Conservation (phyloP, 768 basidiomycete genomes). For the Mycena indigotica region DNA sequence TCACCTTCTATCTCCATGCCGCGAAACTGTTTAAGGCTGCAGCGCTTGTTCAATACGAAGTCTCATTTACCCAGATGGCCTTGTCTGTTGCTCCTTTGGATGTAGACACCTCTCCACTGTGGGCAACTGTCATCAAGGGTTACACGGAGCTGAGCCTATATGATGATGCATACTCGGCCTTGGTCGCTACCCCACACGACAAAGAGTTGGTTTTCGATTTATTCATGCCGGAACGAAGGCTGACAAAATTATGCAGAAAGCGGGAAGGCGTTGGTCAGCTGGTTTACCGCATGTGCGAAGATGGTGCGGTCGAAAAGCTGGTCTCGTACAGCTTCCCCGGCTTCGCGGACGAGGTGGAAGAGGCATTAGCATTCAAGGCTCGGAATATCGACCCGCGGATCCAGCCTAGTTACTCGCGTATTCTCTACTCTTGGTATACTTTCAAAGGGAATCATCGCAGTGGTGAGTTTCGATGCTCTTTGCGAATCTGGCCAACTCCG, state of each 20-base stretch:
- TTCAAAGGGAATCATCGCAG: conserved; percentile 86
- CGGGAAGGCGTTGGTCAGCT: conserved; percentile 81
- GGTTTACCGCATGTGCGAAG: conserved; percentile 91
- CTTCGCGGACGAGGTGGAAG: conserved; percentile 84
- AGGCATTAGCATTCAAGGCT: conserved; percentile 86
- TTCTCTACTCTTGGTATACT: conserved; percentile 94
- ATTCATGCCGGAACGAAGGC: not conserved
- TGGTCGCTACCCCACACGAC: conserved; percentile 75
- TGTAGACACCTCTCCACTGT: conserved; percentile 66
- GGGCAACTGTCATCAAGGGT: conserved; percentile 78
- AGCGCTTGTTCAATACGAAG: conserved; percentile 59
- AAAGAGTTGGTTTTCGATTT: conserved; percentile 63
- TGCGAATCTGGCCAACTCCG: conserved; percentile 13
- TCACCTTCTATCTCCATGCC: conserved; percentile 77
- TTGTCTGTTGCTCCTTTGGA: conserved; percentile 64
- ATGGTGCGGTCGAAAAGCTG: conserved; percentile 74
- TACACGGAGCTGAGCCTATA: conserved; percentile 72
- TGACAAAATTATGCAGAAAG: conserved; percentile 52
- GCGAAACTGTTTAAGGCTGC: conserved; percentile 72
- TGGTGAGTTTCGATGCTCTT: conserved; percentile 52
- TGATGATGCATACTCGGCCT: conserved; percentile 84
- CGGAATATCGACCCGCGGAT: conserved; percentile 89
- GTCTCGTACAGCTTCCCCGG: conserved; percentile 85
- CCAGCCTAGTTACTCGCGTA: conserved; percentile 83
- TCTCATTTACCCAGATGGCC: conserved; percentile 77